A percentile compares a stretch with the other conserved stretches of the same genome.
phyloP scores from a whole-genome alignment of 2,329 filamentous ascomycete species.

The Cladophialophora yegresii region DNA sequence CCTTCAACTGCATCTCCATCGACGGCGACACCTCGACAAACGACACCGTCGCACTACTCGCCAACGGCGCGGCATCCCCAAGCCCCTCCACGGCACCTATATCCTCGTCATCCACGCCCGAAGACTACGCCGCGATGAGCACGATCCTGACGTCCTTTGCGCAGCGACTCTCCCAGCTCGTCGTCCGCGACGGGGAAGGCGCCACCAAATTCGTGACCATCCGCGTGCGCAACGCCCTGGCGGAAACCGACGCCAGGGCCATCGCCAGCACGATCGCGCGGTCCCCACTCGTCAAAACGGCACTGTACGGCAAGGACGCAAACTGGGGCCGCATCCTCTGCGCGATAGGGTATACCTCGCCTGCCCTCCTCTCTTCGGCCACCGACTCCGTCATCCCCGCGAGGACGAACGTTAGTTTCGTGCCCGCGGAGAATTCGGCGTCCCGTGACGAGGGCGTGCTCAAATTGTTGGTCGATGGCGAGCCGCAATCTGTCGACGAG shows the following conservation, averaged over 20 bases:
- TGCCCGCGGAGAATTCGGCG: conserved; percentile 59
- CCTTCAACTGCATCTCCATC: conserved; percentile 95
- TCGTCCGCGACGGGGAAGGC: conserved; percentile 94
- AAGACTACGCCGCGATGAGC: conserved; percentile 71
- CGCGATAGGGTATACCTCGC: conserved; percentile 73
- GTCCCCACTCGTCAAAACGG: conserved; percentile 94
- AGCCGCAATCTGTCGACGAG: conserved; percentile 65
- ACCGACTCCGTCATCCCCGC: conserved; percentile 52
- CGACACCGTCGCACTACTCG: conserved; percentile 91
- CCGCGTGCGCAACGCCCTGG: conserved; percentile 71
- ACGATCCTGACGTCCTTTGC: conserved; percentile 74
- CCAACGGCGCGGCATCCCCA: conserved; percentile 88
- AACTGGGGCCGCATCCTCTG: conserved; percentile 99
- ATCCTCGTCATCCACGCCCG: conserved; percentile 40
- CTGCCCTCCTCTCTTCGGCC: conserved; percentile 30
- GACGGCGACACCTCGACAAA: conserved; percentile 98
- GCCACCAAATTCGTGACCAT: conserved; percentile 98
- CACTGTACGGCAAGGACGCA: conserved; percentile 92
- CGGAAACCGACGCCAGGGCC: conserved; percentile 70
- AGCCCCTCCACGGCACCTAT: conserved; percentile 53
- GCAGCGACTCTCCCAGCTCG: conserved; percentile 81
- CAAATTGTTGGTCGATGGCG: conserved; percentile 61
- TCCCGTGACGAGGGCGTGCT: conserved; percentile 45
- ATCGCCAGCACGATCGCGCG: conserved; percentile 86
- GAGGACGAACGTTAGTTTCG: conserved; percentile 62